Base-by-base conservation (phyloP, 1,139 yeast genomes). In the Protomyces inouyei region DNA sequence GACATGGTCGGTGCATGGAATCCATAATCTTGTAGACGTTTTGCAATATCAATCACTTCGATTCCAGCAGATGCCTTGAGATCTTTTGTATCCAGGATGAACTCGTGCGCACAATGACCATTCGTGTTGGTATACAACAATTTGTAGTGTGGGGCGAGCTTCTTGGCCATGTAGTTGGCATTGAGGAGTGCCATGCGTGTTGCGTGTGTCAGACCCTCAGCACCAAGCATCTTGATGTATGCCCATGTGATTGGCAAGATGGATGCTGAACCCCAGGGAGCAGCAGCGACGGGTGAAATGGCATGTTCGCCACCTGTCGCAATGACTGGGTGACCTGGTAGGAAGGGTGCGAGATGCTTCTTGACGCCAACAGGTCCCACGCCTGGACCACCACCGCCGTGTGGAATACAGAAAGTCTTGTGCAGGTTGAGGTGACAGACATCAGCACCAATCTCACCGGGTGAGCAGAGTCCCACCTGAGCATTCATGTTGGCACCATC, bases 401-500 rank as follows among this genome's bases (percentile, higher is more conserved):
- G 98, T 68, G 97, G 95, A 74, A 93, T 91, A 59, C 98, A 93
- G 80, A 93, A 93, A 10, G 98, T 93, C 79, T 93, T 93, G 80
- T 93, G 98, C 74, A 93, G 81, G 75, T 93, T 93, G 78, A 93
- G 82, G 74, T 93, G 98, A 77, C 98, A 93, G 55, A 93, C 98
- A 77, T 93, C 98, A n/a, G 98, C 98, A 64, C 97, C 98, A 72
- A 93, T 80, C 74, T 91, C 97, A 67, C 98, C 98, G 16, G 98
- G 98, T 12, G 96, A 88, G 0, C 98, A 93, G 68, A 93, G 81
- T 35, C 98, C 98, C 64, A 93, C 96, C 77, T 93, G 98, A 0
- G 98, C 98, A 75, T 93, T 93, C 98, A 93, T 93, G 77, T 93
- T 93, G 67, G 98, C 98, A 74, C 98, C 98, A 76, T 93, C 98